phyloP scores from a whole-genome alignment of 768 basidiomycete genomes.

The Nidularia sp. region DNA sequence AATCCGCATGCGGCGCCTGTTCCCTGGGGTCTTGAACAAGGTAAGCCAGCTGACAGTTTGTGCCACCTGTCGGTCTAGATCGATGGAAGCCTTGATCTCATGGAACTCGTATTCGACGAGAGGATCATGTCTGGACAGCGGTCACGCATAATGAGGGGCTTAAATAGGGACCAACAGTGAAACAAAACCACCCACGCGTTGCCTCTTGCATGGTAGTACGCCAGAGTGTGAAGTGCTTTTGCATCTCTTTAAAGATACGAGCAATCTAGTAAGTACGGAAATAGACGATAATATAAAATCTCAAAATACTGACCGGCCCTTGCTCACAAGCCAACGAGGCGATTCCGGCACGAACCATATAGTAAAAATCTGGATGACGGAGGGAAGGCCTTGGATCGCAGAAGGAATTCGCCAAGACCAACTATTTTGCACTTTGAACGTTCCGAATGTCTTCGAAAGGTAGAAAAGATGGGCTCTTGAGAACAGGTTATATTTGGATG shows the following conservation, averaged over 20 bases:
- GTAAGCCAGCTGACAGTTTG: slow-evolving; percentile 38
- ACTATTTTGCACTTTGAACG: slow-evolving; percentile 18
- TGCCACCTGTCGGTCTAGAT: slow-evolving; percentile 34
- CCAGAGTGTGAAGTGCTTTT: slow-evolving; percentile 44
- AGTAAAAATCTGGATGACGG: slow-evolving; percentile 22
- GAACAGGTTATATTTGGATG: not conserved
- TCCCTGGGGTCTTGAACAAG: slow-evolving; percentile 46
- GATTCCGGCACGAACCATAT: slow-evolving; percentile 32
- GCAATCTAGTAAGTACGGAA: too few species aligned
- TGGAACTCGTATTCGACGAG: slow-evolving; percentile 58
- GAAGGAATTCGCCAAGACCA: slow-evolving; percentile 29
- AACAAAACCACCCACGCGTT: slow-evolving; percentile 21
- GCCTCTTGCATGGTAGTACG: slow-evolving; percentile 54
- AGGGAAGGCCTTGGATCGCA: slow-evolving; percentile 22
- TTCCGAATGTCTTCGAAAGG: slow-evolving; percentile 15
- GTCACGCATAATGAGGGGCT: slow-evolving; percentile 14
- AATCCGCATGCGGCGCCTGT: slow-evolving; percentile 50
- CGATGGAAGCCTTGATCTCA: slow-evolving; percentile 60
- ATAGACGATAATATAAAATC: too few species aligned
- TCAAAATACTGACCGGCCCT: not conserved
- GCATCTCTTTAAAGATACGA: slow-evolving; percentile 21
- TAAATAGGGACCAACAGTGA: not conserved
- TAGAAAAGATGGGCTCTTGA: not conserved
- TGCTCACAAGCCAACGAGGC: slow-evolving; percentile 27
- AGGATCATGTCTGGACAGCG: slow-evolving; percentile 37